Base-by-base conservation (phyloP, 1,139 yeast species). In the Taphrina populina region DNA sequence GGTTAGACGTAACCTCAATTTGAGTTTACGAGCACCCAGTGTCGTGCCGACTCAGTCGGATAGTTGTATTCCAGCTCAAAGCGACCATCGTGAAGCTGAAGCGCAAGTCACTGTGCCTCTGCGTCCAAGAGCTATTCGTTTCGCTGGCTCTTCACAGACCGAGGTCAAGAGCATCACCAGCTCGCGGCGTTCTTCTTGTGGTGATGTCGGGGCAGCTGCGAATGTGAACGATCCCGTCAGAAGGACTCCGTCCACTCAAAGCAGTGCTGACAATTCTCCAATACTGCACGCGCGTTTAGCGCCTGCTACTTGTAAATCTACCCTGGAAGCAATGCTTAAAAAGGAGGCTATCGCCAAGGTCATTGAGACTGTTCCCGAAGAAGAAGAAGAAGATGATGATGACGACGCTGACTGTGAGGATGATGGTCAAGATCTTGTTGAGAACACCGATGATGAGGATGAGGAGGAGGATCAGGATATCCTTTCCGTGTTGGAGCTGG, bases 321-420 rank as follows among this genome's bases (percentile, higher is more conserved):
- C 54, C 17, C 36, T 49, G 27, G 54, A 49, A 4, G 39, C 37
- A 2, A 24, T 49, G 10, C 20, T 49, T 21, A 40, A 49, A 15
- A 49, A 49, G 24, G 54, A 49, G 26, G 19, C 44, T 5, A 49
- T 49, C 7, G 54, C 54, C 13, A 49, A 49, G 23, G 54, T 49
- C 23, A 49, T 49, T 23, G 54, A 49, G 27, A 40, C 54, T n/a
- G 52, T 45, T 11, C 35, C 40, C 3, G 53, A 54, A n/a, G 53
- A 45, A 13, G 53, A 47, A 10, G 58, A 55, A 3, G 58, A 47
- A 5, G 58, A 55, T 15, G 58, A 54, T 20, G 52, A 54, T 11
- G 41, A 29, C 7, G 45, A 36, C 13, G 39, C 15, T 5, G 33
- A 15, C n/a, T 40, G 24, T 4, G 44, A 39, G 3, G 45, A 41